Evolutionary conservation across 345 rosid genomes (phyloP).

Genomic region (Schrenkiella parvula): DNA sequence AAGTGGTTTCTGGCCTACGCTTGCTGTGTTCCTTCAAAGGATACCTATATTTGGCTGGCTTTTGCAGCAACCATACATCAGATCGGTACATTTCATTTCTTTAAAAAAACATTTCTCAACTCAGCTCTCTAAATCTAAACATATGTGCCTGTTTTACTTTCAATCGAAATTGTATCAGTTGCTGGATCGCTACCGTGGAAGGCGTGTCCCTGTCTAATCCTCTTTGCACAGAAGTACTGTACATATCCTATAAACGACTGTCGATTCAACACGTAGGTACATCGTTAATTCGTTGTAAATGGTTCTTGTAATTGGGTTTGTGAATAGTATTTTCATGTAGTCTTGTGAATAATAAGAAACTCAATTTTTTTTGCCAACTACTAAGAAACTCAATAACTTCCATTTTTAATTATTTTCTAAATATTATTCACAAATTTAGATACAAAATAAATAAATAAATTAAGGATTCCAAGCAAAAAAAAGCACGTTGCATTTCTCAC

Average conservation of each 20-base stretch:
- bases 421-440: neutral
- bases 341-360: too few relatives aligned
- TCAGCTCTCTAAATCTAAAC: neutral
- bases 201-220: slow-evolving; percentile 33
- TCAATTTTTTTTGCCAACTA: too few relatives aligned
- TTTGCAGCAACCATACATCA: slow-evolving; percentile 69
- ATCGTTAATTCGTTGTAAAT: neutral
- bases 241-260: neutral
- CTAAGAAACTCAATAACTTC: neutral
- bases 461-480: neutral
- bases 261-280: neutral
- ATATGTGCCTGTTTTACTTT: neutral
- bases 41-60: slow-evolving; percentile 97
- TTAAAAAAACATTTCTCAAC: neutral
- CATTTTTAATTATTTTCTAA: neutral
- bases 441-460: neutral
- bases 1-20: slow-evolving; percentile 99
- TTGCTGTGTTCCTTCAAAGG: slow-evolving; percentile 80
- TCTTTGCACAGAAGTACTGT: neutral
- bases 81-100: slow-evolving; percentile 60
- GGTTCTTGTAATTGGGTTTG: slow-evolving; percentile 11
- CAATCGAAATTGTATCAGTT: neutral
- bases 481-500: slow-evolving; percentile 28
- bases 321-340: slow-evolving; percentile 1
- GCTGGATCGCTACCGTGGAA: slow-evolving; percentile 35